Base-by-base conservation (phyloP, 352 stramenopile genomes). In the Phytophthora kernoviae region DNA sequence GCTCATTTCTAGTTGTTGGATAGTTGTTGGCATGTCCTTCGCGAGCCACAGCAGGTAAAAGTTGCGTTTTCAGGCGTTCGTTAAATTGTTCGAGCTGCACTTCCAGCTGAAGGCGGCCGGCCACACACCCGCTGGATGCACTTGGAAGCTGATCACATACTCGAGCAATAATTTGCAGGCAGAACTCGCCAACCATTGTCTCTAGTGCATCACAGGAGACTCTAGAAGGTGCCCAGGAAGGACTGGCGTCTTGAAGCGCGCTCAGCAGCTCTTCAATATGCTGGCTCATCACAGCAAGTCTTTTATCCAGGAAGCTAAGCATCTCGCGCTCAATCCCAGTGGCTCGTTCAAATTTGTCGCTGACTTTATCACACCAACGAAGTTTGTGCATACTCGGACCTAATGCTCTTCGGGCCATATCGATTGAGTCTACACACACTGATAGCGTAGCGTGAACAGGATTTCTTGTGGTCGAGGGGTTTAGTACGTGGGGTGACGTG, bases 131-230 rank as follows among this genome's bases (percentile, higher is more conserved):
- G 49, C 63, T 57, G 37, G 70, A 18, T 32, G 72, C 11, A 61
- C 56, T 47, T 45, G 76, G 74, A 36, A 90, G 72, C 41, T 86
- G 77, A 34, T 81, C 75, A 45, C 75, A 88, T 4, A 88, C 58
- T 20, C 68, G 66, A 9, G 65, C 53, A 43, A 90, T 42, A 7
- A 78, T 72, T 24, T 90, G 74, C 34, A 90, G 37, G 43, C 76
- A 85, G 46, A 87, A 90, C 7, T 76, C 75, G 3, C 70, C 77
- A n/a, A 88, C 17, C 21, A 87, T 57, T 0, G 60, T 44, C 41
- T 90, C 81, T 34, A 88, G 58, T 4, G n/a, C 2, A 24, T 57
- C 46, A 34, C 45, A 65, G 36, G 7, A 43, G 30, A 20, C 45
- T 36, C 36, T 21, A 34, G 12, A 68, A 26, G 15, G 43, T n/a